phyloP scores from a whole-genome alignment of 805 yeast genomes.

The Kodamaea jinghongensis region DNA sequence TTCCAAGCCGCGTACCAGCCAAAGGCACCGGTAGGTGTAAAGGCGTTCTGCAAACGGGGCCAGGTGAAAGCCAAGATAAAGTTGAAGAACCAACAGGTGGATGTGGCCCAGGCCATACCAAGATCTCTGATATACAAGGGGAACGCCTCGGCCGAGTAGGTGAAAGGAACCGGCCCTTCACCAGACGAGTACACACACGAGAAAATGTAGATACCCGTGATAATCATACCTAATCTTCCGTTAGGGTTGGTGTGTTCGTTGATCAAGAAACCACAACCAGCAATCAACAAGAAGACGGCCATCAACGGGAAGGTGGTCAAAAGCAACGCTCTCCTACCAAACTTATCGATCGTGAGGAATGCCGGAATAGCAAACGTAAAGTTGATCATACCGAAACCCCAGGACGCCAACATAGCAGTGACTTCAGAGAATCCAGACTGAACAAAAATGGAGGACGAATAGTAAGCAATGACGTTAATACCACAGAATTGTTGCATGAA shows the following conservation, averaged over 20 bases:
- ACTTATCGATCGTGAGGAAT: slow-evolving; percentile 70
- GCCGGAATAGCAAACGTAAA: slow-evolving; percentile 83
- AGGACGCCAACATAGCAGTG: slow-evolving; percentile 70
- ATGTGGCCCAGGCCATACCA: slow-evolving; percentile 78
- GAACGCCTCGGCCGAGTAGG: slow-evolving; percentile 82
- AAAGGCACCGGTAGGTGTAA: slow-evolving; percentile 81
- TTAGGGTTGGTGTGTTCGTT: slow-evolving; percentile 38
- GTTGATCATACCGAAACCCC: slow-evolving; percentile 84
- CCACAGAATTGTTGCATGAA: slow-evolving; percentile 93
- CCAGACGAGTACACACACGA: slow-evolving; percentile 76
- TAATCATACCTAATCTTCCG: slow-evolving; percentile 64
- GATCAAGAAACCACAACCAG: slow-evolving; percentile 75
- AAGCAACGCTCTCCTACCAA: slow-evolving; percentile 65
- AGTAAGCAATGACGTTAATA: slow-evolving; percentile 82
- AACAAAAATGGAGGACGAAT: slow-evolving; percentile 71
- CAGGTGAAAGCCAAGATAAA: slow-evolving; percentile 70
- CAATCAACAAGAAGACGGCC: slow-evolving; percentile 53
- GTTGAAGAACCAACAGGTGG: slow-evolving; percentile 73
- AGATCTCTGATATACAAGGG: slow-evolving; percentile 76
- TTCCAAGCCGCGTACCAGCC: slow-evolving; percentile 91
- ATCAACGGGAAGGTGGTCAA: slow-evolving; percentile 61
- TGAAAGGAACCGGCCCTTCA: slow-evolving; percentile 88
- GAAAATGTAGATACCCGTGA: slow-evolving; percentile 72
- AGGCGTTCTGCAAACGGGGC: slow-evolving; percentile 67
- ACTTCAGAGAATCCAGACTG: slow-evolving; percentile 62